Percentiles rank a stretch among this genome's conserved stretches.
phyloP scores from a whole-genome alignment of 2,329 filamentous ascomycete species.

The Scorias spongiosa region DNA sequence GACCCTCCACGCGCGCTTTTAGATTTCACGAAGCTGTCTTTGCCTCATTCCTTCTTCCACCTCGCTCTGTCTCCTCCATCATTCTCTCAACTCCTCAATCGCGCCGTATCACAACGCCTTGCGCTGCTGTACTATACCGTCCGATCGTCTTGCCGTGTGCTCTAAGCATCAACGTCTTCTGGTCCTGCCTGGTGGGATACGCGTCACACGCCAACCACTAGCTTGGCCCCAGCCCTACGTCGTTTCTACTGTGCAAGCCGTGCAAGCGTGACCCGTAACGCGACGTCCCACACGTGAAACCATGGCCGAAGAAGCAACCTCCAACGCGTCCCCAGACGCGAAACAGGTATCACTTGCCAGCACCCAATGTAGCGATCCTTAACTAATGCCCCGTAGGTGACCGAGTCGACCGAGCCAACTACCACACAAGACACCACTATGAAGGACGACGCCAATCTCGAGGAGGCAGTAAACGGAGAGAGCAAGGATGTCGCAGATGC shows the following conservation, averaged over 20 bases:
- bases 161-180: background rate
- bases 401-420: slow-evolving; percentile 4
- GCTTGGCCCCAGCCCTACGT: background rate
- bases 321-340: slow-evolving; percentile 11
- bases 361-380: slow-evolving; percentile 10
- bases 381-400: slow-evolving; percentile 7
- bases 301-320: slow-evolving; percentile 18
- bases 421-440: slow-evolving; percentile 7
- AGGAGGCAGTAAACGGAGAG: slow-evolving; percentile 4
- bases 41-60: slow-evolving; percentile 3
- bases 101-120: background rate
- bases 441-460: slow-evolving; percentile 11
- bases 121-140: background rate
- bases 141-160: background rate
- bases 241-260: background rate
- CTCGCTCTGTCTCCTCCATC: slow-evolving; percentile 1
- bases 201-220: slow-evolving; percentile 2
- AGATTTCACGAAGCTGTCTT: slow-evolving; percentile 2
- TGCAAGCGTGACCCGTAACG: background rate
- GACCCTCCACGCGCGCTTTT: slow-evolving; percentile 3
- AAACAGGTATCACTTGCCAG: slow-evolving; percentile 8
- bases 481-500: slow-evolving; percentile 14
- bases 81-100: background rate
- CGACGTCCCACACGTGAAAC: background rate
- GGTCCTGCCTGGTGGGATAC: slow-evolving; percentile 2